These are phyloP conservation scores for Xerocomus nothofagi DNA, from an alignment of 1,284 basidiomycete species.

Conservation along the genomic window DNA sequence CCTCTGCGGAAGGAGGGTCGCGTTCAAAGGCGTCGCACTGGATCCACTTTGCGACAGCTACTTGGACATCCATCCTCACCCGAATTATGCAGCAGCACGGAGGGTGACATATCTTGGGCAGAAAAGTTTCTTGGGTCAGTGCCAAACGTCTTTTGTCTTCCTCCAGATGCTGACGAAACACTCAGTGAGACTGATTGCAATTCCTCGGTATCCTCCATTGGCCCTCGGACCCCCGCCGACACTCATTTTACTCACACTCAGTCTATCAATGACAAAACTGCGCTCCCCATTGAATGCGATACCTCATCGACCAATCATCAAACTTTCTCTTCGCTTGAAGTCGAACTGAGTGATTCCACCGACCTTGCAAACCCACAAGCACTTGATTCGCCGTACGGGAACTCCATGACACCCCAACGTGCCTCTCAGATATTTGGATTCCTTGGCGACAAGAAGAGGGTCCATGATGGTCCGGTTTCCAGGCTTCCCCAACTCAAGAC, in stretches of 20 bases:
- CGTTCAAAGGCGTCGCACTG: slow-evolving; percentile 55
- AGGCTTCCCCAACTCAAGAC: slow-evolving; percentile 33
- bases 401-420: slow-evolving; percentile 54
- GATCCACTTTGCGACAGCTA: slow-evolving; percentile 70
- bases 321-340: slow-evolving; percentile 68
- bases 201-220: slow-evolving; percentile 49
- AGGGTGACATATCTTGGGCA: slow-evolving; percentile 80
- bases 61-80: slow-evolving; percentile 52
- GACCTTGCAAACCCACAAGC: slow-evolving; percentile 37
- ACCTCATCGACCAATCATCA: slow-evolving; percentile 44
- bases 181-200: slow-evolving; percentile 48
- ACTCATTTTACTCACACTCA: slow-evolving; percentile 34
- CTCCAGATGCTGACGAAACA: slow-evolving; percentile 2
- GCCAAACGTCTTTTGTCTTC: neutral
- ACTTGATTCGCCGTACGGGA: slow-evolving; percentile 29
- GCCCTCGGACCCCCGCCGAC: slow-evolving; percentile 45
- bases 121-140: slow-evolving; percentile 67
- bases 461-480: slow-evolving; percentile 36
- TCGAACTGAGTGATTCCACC: slow-evolving; percentile 57
- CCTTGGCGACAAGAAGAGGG: slow-evolving; percentile 46
- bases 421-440: slow-evolving; percentile 72
- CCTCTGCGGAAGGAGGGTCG: slow-evolving; percentile 43
- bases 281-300: slow-evolving; percentile 48
- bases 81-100: slow-evolving; percentile 38
- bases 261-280: slow-evolving; percentile 36